Conservation (phyloP, 768 basidiomycete species). For the Roridomyces roridus region DNA sequence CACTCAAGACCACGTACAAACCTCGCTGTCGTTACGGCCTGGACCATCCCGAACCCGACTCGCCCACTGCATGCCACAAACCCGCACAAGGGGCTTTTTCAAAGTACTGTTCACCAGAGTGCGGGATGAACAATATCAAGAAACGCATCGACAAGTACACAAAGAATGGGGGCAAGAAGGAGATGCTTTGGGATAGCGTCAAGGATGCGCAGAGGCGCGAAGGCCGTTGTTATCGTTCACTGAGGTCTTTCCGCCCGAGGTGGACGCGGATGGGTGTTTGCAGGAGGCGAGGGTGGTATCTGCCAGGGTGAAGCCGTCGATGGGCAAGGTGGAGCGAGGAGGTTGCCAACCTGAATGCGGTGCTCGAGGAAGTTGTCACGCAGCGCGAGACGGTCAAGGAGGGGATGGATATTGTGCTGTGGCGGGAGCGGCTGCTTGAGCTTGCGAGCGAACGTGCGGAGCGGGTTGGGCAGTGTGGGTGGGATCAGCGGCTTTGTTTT, state of each 20-base stretch:
- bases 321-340: constrained; percentile 61
- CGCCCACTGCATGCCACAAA: constrained; percentile 75
- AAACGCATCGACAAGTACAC: constrained; percentile 66
- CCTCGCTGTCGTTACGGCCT: constrained; percentile 76
- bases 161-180: constrained; percentile 66
- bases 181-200: constrained; percentile 76
- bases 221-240: constrained; percentile 64
- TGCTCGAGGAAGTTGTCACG: constrained; percentile 62
- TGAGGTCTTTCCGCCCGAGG: constrained; percentile 32
- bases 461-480: constrained; percentile 77
- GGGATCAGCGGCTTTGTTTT: constrained; percentile 86
- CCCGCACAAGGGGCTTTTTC: constrained; percentile 84
- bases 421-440: constrained; percentile 73
- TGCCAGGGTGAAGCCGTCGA: constrained; percentile 38
- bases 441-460: constrained; percentile 73
- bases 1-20: constrained; percentile 80
- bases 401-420: constrained; percentile 70
- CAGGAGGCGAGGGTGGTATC: constrained; percentile 16
- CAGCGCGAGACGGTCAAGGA: constrained; percentile 70
- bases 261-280: constrained; percentile 27
- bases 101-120: constrained; percentile 92
- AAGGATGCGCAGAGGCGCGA: constrained; percentile 73
- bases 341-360: constrained; percentile 54
- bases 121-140: constrained; percentile 78
- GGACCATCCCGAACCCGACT: constrained; percentile 64